Percentiles rank a stretch among this genome's conserved stretches.
Conservation (phyloP, 345 rosid species). For the Salix viminalis region DNA sequence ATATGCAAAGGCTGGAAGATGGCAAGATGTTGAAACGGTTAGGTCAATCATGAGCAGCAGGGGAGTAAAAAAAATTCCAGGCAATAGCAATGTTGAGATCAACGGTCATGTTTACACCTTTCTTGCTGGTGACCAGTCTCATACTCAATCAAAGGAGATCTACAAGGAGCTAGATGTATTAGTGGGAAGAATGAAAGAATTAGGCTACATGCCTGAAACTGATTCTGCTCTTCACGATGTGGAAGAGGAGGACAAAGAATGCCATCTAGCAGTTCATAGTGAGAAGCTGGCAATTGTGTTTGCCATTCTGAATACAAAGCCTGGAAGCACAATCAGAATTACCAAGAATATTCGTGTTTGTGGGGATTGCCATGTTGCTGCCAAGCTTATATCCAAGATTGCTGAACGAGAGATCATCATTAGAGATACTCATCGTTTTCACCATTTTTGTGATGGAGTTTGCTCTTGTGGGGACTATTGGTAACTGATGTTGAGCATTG, state of each 20-base stretch:
- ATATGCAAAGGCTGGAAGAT: constrained; percentile 72
- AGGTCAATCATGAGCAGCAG: constrained; percentile 54
- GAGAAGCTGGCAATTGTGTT: constrained; percentile 73
- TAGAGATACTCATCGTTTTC: constrained; percentile 63
- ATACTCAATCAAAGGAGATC: constrained; percentile 43
- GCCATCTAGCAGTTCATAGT: constrained; percentile 70
- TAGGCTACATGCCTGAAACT: constrained; percentile 58
- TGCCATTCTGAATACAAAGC: constrained; percentile 50
- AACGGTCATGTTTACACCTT: constrained; percentile 45
- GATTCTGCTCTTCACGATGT: constrained; percentile 73
- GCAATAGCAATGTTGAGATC: constrained; percentile 62
- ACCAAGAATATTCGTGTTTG: constrained; percentile 78
- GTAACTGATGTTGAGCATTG: constrained; percentile 25
- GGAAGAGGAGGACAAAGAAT: constrained; percentile 75
- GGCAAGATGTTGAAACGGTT: constrained; percentile 55
- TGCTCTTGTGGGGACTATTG: constrained; percentile 78
- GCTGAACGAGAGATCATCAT: constrained; percentile 51
- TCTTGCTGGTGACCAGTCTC: constrained; percentile 58
- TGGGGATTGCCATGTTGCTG: constrained; percentile 69
- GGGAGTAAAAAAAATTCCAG: constrained; percentile 60
- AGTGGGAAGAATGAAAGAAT: constrained; percentile 59
- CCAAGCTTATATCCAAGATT: constrained; percentile 61
- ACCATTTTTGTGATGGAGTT: constrained; percentile 52
- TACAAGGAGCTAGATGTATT: constrained; percentile 49
- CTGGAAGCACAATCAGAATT: constrained; percentile 45